Evolutionary conservation across 139 green algal genomes (phyloP).

Genomic region (Ettlia oleoabundans): DNA sequence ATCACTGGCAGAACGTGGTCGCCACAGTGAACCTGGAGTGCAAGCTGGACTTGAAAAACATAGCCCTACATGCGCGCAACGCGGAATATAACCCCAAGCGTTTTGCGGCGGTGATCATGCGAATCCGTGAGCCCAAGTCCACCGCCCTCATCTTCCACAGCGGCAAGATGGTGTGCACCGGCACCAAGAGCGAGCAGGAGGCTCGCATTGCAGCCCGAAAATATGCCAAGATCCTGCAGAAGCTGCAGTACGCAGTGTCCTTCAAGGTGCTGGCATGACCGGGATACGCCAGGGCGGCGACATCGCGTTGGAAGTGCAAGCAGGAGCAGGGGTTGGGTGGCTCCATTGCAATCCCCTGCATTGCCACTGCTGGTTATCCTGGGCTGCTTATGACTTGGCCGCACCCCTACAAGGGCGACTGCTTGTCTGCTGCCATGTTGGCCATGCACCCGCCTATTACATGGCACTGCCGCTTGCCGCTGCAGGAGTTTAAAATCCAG

Average conservation of each 20-base stretch:
- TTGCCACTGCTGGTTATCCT: no score
- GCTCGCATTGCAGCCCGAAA: constrained; percentile 73
- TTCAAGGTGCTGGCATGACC: constrained; percentile 73
- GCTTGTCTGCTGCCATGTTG: not conserved
- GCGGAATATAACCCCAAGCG: constrained; percentile 99
- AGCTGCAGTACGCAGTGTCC: constrained; percentile 83
- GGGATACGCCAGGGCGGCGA: not conserved
- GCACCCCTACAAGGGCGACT: no score
- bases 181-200: constrained; percentile 89
- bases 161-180: constrained; percentile 97
- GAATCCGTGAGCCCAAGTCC: constrained; percentile 97
- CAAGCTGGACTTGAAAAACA: constrained; percentile 95
- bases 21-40: constrained; percentile 95
- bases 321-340: not conserved
- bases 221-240: constrained; percentile 96
- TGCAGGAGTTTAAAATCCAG: constrained; percentile 58
- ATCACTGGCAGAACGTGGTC: constrained; percentile 88
- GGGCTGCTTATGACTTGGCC: no score
- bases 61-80: constrained; percentile 96
- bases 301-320: not conserved
- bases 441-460: no score
- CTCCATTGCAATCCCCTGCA: not conserved
- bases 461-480: no score
- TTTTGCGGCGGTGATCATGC: constrained; percentile 99
- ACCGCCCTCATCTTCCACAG: constrained; percentile 98